Conservation (phyloP, 1,284 basidiomycete genomes). For the Porodaedalea pini region DNA sequence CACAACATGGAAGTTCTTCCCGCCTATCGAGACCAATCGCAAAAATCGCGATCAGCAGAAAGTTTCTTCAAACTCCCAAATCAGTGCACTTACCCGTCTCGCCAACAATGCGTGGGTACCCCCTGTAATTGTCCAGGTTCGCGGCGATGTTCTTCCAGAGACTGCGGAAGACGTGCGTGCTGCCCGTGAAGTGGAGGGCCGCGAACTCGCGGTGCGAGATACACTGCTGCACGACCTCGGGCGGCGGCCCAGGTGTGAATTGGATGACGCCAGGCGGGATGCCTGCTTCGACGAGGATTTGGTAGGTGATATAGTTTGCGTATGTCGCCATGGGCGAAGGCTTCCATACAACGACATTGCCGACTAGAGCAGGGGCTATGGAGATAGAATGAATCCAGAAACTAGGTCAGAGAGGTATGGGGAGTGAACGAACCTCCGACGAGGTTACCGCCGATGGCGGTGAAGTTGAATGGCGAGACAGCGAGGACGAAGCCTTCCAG, state of each 20-base stretch:
- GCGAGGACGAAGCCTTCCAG: constrained; percentile 98
- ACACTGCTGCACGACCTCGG: constrained; percentile 78
- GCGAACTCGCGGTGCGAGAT: constrained; percentile 82
- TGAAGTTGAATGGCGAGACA: constrained; percentile 98
- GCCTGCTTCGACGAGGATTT: constrained; percentile 93
- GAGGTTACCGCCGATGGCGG: constrained; percentile 94
- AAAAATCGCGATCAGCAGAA: neutral
- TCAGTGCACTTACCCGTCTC: constrained; percentile 59
- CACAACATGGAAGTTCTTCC: constrained; percentile 97
- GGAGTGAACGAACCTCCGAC: constrained; percentile 52
- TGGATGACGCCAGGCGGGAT: constrained; percentile 95
- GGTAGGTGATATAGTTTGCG: constrained; percentile 90
- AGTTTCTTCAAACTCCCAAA: constrained; percentile 1
- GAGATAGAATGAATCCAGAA: constrained; percentile 12
- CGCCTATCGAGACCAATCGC: constrained; percentile 43
- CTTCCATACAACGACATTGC: constrained; percentile 97
- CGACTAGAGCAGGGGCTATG: constrained; percentile 85
- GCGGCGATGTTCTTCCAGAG: constrained; percentile 94
- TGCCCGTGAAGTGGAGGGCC: constrained; percentile 95
- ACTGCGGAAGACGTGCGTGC: constrained; percentile 89
- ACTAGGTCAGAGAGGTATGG: neutral
- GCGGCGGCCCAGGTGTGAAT: constrained; percentile 87
- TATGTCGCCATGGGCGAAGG: constrained; percentile 94
- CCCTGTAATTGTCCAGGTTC: constrained; percentile 83
- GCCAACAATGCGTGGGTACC: constrained; percentile 94